Evolutionary conservation across 768 basidiomycete species (phyloP).

Genomic region (Pleurotus platypus): DNA sequence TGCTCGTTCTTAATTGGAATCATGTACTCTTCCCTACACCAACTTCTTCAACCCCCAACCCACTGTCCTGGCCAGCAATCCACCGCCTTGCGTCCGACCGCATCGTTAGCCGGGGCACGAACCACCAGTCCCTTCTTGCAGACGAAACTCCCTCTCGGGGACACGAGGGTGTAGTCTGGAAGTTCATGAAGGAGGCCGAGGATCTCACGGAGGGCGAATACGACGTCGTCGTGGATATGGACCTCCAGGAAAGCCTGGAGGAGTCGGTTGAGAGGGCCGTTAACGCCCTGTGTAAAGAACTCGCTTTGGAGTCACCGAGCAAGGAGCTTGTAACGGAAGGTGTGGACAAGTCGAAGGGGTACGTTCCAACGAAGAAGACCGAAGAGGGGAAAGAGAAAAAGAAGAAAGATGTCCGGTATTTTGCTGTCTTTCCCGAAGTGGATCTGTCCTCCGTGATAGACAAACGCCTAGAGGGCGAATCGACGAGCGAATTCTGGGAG

Average conservation of each 20-base stretch:
- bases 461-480: constrained; percentile 32
- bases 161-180: constrained; percentile 83
- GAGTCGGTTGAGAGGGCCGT: constrained; percentile 56
- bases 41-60: constrained; percentile 32
- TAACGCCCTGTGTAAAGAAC: constrained; percentile 47
- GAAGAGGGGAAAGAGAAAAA: constrained; percentile 26
- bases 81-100: constrained; percentile 80
- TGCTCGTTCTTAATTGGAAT: constrained; percentile 80
- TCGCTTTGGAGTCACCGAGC: constrained; percentile 51
- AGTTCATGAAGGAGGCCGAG: constrained; percentile 66
- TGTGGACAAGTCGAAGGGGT: constrained; percentile 38
- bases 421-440: constrained; percentile 71
- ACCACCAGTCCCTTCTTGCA: constrained; percentile 80
- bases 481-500: constrained; percentile 43
- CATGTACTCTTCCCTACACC: constrained; percentile 4
- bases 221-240: constrained; percentile 67
- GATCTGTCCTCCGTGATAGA: constrained; percentile 51
- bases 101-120: constrained; percentile 69
- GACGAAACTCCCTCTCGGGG: constrained; percentile 36
- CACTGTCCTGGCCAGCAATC: constrained; percentile 46
- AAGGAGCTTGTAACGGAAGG: constrained; percentile 57
- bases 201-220: constrained; percentile 62
- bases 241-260: constrained; percentile 51
- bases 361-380: constrained; percentile 37
- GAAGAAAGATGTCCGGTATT: constrained; percentile 58